A percentile compares a stretch with the other conserved stretches of the same genome.
These are phyloP conservation scores for Colletotrichum orbiculare DNA, from an alignment of 2,329 filamentous ascomycete genomes.

Conservation along the genomic window DNA sequence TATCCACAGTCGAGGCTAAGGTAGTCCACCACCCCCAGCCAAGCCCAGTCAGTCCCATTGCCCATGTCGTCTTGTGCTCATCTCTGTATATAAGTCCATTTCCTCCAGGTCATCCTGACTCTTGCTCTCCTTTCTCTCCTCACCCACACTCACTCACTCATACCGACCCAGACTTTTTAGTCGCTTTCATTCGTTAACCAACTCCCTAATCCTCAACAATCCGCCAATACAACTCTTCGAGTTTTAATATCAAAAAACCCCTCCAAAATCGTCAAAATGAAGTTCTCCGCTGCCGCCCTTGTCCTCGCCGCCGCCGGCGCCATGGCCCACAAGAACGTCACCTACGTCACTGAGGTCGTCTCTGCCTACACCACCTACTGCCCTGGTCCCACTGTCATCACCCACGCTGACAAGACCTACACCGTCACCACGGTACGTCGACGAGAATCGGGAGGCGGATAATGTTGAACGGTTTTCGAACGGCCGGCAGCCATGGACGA, in stretches of 20 bases:
- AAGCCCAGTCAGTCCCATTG: constrained; percentile 19
- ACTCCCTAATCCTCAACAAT: constrained; percentile 45
- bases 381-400: constrained; percentile 73
- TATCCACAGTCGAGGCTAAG: constrained; percentile 35
- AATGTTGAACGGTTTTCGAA: neutral
- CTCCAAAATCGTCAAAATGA: constrained; percentile 70
- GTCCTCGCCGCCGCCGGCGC: constrained; percentile 64
- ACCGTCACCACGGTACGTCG: constrained; percentile 62
- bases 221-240: constrained; percentile 46
- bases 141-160: constrained; percentile 61
- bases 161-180: constrained; percentile 63
- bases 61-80: constrained; percentile 32
- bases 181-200: constrained; percentile 68
- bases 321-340: constrained; percentile 56
- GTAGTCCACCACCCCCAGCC: constrained; percentile 24
- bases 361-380: constrained; percentile 78
- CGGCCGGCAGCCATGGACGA: neutral
- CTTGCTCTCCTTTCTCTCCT: constrained; percentile 51
- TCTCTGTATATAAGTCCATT: constrained; percentile 61
- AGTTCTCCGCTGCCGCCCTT: constrained; percentile 67
- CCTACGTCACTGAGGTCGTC: constrained; percentile 74
- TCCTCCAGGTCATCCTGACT: constrained; percentile 50
- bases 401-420: constrained; percentile 74
- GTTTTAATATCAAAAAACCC: constrained; percentile 44
- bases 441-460: neutral